A percentile compares a stretch with the other conserved stretches of the same genome.
Evolutionary conservation across 164 flowering plant genomes (phyloP).

Genomic region (Chimonanthus praecox): DNA sequence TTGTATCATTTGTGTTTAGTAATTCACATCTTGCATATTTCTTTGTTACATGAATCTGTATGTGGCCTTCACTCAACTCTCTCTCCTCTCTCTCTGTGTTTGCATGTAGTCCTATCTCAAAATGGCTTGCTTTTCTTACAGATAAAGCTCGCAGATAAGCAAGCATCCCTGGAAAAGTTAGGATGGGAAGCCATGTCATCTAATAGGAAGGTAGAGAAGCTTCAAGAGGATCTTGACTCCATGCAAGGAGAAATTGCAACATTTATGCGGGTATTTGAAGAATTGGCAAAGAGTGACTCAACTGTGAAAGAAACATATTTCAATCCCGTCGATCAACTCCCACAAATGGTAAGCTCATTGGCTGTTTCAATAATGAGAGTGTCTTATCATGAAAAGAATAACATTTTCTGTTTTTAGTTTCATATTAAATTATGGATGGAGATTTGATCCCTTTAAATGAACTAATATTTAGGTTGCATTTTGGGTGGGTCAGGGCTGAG

Average conservation of each 20-base stretch:
- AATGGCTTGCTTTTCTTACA: constrained; percentile 18
- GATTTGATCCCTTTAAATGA: too few relatives aligned
- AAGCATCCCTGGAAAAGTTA: constrained; percentile 78
- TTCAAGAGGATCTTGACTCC: constrained; percentile 53
- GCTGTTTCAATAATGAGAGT: background rate
- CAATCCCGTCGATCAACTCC: constrained; percentile 27
- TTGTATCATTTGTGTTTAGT: background rate
- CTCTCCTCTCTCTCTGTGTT: too few relatives aligned
- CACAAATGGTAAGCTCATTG: constrained; percentile 44
- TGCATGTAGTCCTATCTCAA: background rate
- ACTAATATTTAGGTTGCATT: too few relatives aligned
- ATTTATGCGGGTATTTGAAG: constrained; percentile 44
- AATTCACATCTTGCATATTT: too few relatives aligned
- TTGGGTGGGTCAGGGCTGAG: too few relatives aligned
- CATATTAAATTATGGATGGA: too few relatives aligned
- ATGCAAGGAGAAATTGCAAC: constrained; percentile 50
- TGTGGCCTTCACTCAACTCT: background rate
- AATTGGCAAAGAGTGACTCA: constrained; percentile 32
- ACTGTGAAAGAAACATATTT: constrained; percentile 37
- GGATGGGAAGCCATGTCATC: constrained; percentile 85
- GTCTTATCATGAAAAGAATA: too few relatives aligned
- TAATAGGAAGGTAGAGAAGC: constrained; percentile 50
- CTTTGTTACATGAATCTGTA: too few relatives aligned
- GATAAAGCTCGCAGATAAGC: constrained; percentile 91
- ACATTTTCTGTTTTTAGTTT: too few relatives aligned